Evolutionary conservation across 2,329 filamentous ascomycete species (phyloP), one percentile per base, ranked within the genome.

Genomic region (Fusarium sp.): DNA sequence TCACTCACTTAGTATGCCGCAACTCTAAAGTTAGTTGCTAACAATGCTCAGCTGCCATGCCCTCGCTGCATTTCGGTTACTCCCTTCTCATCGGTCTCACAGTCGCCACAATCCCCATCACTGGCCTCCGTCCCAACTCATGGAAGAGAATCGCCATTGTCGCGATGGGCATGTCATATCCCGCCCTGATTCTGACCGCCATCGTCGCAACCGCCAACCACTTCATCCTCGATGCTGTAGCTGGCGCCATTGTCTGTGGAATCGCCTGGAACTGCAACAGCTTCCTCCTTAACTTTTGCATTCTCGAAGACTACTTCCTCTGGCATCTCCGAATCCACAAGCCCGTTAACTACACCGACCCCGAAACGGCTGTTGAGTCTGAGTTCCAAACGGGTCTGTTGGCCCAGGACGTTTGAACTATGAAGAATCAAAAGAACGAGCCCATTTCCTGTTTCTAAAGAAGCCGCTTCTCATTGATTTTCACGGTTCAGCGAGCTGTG

Each of bases 171-270:
- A 85, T 92, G 76, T 81, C 88, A 5, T 94, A 94, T 77, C 92
- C 93, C 1, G 79, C 87, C 7, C 84, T 88, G 29, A 94, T 94
- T 70, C 82, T 93, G 6, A 85, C 89, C 10, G 92, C 91, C 29
- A 93, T 94, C 73, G 86, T 93, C 27, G 89, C 92, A 4, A 93
- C 92, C 0, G 92, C 92, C 54, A 94, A 94, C 79, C 92, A 94
- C 81, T 92, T 93, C 79, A 87, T 93, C 57, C 87, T 94, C 8
- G 92, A 94, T 79, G 92, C 92, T 0, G 87, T 93, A 2, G 92
- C 91, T 0, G 92, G 92, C 16, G 89, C 91, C 7, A 77, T 88
- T 35, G 91, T 94, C 4, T 93, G 92, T 75, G 85, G 84, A 4
- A 72, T 93, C 6, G 91, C 91, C 1, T 94, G 92, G 92, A 81